Evolutionary conservation across 2,329 filamentous ascomycete genomes (phyloP).

Genomic region (Monosporascus ibericus): DNA sequence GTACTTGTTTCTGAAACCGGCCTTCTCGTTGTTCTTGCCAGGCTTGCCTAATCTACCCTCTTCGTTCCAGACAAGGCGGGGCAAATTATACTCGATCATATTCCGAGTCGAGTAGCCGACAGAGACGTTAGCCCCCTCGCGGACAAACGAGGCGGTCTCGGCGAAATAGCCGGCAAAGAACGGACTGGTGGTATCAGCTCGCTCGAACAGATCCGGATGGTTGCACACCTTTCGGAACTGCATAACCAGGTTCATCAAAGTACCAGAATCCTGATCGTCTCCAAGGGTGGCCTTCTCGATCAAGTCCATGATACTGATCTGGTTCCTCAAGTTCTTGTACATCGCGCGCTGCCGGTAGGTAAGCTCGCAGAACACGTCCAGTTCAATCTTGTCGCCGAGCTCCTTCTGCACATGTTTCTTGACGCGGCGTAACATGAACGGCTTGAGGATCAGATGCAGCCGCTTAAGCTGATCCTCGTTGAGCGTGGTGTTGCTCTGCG

Average conservation of each 20-base stretch:
- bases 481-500: slow-evolving; percentile 97
- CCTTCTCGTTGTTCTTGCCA: slow-evolving; percentile 64
- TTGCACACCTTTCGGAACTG: slow-evolving; percentile 99
- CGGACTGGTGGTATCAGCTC: slow-evolving; percentile 84
- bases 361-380: slow-evolving; percentile 92
- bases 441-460: slow-evolving; percentile 97
- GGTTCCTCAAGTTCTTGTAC: slow-evolving; percentile 87
- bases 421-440: slow-evolving; percentile 98
- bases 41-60: slow-evolving; percentile 70
- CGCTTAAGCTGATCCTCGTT: slow-evolving; percentile 97
- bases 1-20: slow-evolving; percentile 75
- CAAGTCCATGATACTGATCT: slow-evolving; percentile 97
- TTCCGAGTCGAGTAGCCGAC: slow-evolving; percentile 86
- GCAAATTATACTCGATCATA: slow-evolving; percentile 76
- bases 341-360: slow-evolving; percentile 94
- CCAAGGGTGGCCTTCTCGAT: slow-evolving; percentile 95
- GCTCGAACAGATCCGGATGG: slow-evolving; percentile 93
- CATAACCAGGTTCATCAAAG: slow-evolving; percentile 98
- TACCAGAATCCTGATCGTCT: slow-evolving; percentile 90
- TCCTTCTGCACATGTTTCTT: slow-evolving; percentile 99
- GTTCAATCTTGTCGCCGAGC: slow-evolving; percentile 95
- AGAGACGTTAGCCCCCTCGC: slow-evolving; percentile 73
- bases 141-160: slow-evolving; percentile 90
- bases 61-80: slow-evolving; percentile 74
- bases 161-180: slow-evolving; percentile 82